Percentiles rank a stretch among this genome's conserved stretches.
Conservation (phyloP, 2,329 filamentous ascomycete species). For the Hymenoscyphus linearis region DNA sequence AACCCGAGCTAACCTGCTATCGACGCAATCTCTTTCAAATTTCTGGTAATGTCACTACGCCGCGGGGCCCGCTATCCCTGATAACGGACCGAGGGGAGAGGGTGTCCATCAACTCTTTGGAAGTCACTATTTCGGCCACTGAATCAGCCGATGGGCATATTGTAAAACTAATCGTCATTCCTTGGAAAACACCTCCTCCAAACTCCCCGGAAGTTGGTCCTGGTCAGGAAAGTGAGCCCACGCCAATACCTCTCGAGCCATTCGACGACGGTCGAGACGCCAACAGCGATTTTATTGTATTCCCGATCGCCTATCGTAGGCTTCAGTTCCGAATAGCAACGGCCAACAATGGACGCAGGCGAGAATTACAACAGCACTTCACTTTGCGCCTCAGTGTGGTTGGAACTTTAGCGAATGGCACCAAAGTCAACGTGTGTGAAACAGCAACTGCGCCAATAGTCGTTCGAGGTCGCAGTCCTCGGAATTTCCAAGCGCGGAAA, state of each 20-base stretch:
- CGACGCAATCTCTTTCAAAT: constrained; percentile 94
- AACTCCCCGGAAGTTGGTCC: constrained; percentile 64
- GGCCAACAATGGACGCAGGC: constrained; percentile 89
- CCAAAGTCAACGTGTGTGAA: constrained; percentile 75
- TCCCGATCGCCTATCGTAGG: constrained; percentile 90
- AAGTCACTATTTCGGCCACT: constrained; percentile 84
- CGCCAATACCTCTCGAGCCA: constrained; percentile 68
- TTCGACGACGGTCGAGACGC: constrained; percentile 45
- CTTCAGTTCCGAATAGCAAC: constrained; percentile 92
- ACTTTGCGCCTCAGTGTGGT: constrained; percentile 82
- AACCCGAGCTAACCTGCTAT: constrained; percentile 90
- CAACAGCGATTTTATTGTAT: constrained; percentile 70
- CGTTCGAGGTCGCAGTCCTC: constrained; percentile 83
- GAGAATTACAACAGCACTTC: constrained; percentile 96
- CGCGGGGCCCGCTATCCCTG: constrained; percentile 71
- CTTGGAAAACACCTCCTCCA: constrained; percentile 92
- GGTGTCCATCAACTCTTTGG: constrained; percentile 74
- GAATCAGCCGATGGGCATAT: constrained; percentile 91
- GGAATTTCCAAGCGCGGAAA: constrained; percentile 92
- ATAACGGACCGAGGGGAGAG: constrained; percentile 80
- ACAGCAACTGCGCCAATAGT: constrained; percentile 87
- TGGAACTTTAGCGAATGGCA: constrained; percentile 77
- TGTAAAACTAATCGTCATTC: constrained; percentile 92
- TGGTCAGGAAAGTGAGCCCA: constrained; percentile 74
- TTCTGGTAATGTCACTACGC: constrained; percentile 79